Evolutionary conservation across 495 filamentous ascomycete genomes (phyloP), one percentile per base, ranked within the genome.

Genomic region (Lepidopterella palustris): DNA sequence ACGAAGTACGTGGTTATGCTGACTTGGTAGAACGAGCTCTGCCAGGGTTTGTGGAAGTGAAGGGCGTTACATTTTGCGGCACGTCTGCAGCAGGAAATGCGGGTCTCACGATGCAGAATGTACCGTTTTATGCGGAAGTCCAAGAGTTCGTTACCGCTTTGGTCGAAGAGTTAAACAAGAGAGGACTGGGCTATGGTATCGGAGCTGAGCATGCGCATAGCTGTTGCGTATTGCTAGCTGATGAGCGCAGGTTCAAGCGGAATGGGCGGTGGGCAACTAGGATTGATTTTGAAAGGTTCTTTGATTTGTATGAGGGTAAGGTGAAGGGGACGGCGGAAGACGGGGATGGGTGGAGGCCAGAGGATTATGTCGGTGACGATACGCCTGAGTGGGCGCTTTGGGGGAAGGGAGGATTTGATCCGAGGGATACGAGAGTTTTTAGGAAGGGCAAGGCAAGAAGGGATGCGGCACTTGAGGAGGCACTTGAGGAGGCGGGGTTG

Each of bases 41-140:
- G 45, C 92, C 92, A 0, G 88, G 87, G 70, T 95, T 97, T 65
- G 83, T 96, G 21, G 92, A 97, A 73, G 81, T 96, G 67, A 97
- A 97, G 75, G 92, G 92, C 20, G 92, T 97, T 18, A 97, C 92
- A 0, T 97, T 91, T 78, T 97, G 92, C 73, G 92, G 92, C 18
- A 97, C 92, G 0, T 86, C 86, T 25, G 86, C 88, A 9, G 85
- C 85, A 13, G 83, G 84, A 4, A 85, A 82, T 53, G 92, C 88
- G 1, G 92, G 92, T 0, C 74, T 97, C 45, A 95, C 86, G 0
- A 97, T 97, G 92, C 81, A 88, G 65, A 97, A 97, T 66, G 92
- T 97, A 20, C 92, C 92, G 0, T 97, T 95, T 73, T 96, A 95
- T 71, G 83, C 85, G 63, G 92, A 97, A 71, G 86, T 97, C 13